Base-by-base conservation (phyloP, 73 alveolate genomes). In the Durusdinium trenchii region DNA sequence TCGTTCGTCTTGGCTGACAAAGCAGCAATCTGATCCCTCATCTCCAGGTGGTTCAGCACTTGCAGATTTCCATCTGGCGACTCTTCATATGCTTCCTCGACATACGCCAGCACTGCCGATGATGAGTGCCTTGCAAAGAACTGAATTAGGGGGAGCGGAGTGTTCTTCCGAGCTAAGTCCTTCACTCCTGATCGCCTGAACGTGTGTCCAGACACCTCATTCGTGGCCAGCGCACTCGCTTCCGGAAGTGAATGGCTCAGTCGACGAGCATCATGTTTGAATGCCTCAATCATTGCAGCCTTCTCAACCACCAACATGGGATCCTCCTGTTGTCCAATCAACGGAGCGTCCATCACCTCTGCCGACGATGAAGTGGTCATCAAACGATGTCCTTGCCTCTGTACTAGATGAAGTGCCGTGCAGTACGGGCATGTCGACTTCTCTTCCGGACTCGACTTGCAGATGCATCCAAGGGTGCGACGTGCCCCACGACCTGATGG, bases 61-160 rank as follows among this genome's bases (percentile, higher is more conserved):
- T 18, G 6, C 50, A 71, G 6, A 9, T 28, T 23, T 3, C 51
- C 47, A 3, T 28, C 62, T 5, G 90, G 90, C 4, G 45, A 40
- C 42, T 79, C 90, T 40, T 79, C 90, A 6, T 57, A 57, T 3
- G 90, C 90, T 40, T 79, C 90, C 64, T 79, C 90, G 14, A 79
- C 38, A 28, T 79, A 79, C 6, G 42, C 64, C 36, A 35, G 43
- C 62, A 43, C 90, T 2, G 90, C 90, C 4, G 90, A 23, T 6
- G 90, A 79, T 9, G 64, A 28, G 45, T 30, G 62, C 28, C 90
- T 7, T 4, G 64, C 90, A 4, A 79, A 40, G 16, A 28, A 47
- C 64, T 79, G 10, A 5, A 79, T 45, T 14, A 43, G 43, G 3
- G 40, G 54, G 1, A 42, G 3, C n/a, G 90, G 67, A 40, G 30